Base-by-base conservation (phyloP, 345 rosid species). In the Noccaea bulbosa region DNA sequence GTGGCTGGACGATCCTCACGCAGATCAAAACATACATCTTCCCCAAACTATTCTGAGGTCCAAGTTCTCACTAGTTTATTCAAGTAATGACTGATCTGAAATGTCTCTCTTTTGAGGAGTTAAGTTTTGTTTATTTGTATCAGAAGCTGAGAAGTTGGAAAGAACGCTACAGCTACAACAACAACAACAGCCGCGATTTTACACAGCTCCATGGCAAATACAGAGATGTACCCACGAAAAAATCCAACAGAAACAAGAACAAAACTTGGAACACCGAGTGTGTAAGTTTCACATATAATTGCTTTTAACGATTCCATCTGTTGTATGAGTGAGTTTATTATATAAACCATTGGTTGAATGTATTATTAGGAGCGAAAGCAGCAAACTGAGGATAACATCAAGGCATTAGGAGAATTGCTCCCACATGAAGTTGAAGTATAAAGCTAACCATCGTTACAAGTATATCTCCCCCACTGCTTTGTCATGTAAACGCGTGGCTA, bases 341-440 rank as follows among this genome's bases (percentile, higher is more conserved):
- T 27, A 27, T 27, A 27, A 12, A 40, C 43, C 67, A 51, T 27
- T 59, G 34, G 49, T 43, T 75, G 20, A 37, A 5, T 12, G 27
- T 30, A 53, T 22, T 35, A 15, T 54, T 82, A 83, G 86, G 54
- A 61, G 62, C 84, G 88, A 24, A 84, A 72, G 83, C 47, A 52
- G 59, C 47, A 69, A 40, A 80, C 83, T 67, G 69, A 73, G 37
- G 81, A 81, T 55, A 68, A 77, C 65, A 60, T 88, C 37, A 73
- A 73, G 73, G 80, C 81, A 39, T 66, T 79, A 76, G 83, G 73
- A 33, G 74, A 80, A 67, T 72, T 82, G 72, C 83, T 85, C 55
- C 88, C 87, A 33, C 67, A 67, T 53, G 58, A 84, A 60, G 65
- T 51, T 4, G 74, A 82, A 85, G 87, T 85, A 20, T 20, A 20